Evolutionary conservation across 345 rosid species (phyloP), one percentile per base, ranked within the genome.

Genomic region (Acer negundo): DNA sequence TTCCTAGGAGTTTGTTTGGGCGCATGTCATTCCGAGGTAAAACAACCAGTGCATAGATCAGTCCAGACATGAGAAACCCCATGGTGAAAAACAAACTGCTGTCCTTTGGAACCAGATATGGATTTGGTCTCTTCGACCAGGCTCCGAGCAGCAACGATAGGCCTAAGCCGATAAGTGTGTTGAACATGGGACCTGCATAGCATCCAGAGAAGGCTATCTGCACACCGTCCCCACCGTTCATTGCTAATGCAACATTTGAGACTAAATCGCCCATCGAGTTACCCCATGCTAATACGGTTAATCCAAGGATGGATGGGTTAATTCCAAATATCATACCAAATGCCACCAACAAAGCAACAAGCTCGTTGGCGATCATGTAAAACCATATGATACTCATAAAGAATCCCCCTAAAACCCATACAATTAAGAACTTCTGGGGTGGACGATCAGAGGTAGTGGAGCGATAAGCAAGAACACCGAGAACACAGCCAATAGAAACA

Each of bases 131-230:
- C 74, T 81, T 84, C 16, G 91, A 84, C 91, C 93, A 91, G 65
- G 97, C 90, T 20, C 93, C 94, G 0, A 90, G 80, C 75, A 95
- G 81, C 91, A 95, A 77, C 6, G 94, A 90, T 58, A 90, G 72
- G n/a, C 98, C 97, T 73, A 95, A 70, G 12, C 98, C 97, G 64
- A 89, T 87, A 40, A 93, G 89, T 4, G 97, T 93, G 86, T 95
- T 91, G 88, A 95, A 91, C 97, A 95, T 95, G 35, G 97, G 98
- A 67, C 98, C 98, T 8, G 98, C 98, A 75, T 90, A 95, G 84
- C 97, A 95, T 24, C 98, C 98, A 0, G 97, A 95, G 73, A 91
- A 66, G 3, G 98, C 97, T 56, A 95, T 95, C 80, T 95, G 97
- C 62, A 85, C 86, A 8, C 97, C 79, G 59, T 90, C 97, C 10